Base-by-base conservation (phyloP, 305 asterid genomes). In the Ruellia speciosa region DNA sequence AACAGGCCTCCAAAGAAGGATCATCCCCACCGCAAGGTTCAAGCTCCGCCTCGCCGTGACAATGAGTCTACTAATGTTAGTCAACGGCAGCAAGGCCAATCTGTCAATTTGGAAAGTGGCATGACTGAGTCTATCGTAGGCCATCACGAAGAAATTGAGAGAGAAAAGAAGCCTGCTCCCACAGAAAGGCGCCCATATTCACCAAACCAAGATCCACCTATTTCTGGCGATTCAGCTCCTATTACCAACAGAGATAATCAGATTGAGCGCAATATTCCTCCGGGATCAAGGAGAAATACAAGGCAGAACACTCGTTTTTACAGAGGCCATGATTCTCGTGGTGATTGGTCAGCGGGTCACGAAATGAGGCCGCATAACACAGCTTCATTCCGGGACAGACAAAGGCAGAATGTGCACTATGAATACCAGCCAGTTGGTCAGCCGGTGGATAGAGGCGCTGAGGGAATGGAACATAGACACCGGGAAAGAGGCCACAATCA, bases 391-490 rank as follows among this genome's bases (percentile, higher is more conserved):
- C 79, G 79, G 48, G 96, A 82, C 50, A 83, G 86, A 59, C 94
- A 57, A 58, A 71, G 82, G 73, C 82, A 72, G 56, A 81, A 72
- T 62, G 54, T 37, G 64, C 95, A 86, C 52, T 81, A 70, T 72
- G 96, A 82, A 73, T 86, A 92, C 77, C 99, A 88, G 75, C 95
- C 95, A 0, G 94, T 86, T 9, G 94, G 87, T 51, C 79, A 63
- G 59, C 69, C 68, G 24, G 70, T 66, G 10, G 94, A 83, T 71
- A 16, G 52, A 47, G 84, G 71, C 46, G 72, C 69, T 31, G 75
- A 68, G 57, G 61, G 59, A 51, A 74, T 41, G 49, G 80, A 72
- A 40, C 72, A 70, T 18, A 86, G 81, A 67, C 77, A 85, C 70
- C 71, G 76, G 81, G 96, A 78, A 54, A 80, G 84, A 63, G 83